Evolutionary conservation across 1,284 basidiomycete species (phyloP), one percentile per base, ranked within the genome.

Genomic region (Boletus mariae): DNA sequence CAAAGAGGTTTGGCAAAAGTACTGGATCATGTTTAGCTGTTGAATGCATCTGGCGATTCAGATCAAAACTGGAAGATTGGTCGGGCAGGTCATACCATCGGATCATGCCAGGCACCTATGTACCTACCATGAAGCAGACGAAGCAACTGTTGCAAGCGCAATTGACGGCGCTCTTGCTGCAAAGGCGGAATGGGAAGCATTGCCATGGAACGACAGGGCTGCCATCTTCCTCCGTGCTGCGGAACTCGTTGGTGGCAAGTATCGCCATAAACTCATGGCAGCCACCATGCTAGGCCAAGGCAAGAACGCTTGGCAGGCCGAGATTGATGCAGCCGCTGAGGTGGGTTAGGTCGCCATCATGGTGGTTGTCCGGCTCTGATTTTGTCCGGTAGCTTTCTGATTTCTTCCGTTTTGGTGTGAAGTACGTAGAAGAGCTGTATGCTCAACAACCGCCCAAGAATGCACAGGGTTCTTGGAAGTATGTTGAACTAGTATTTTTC

Each of bases 241-340:
- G 34, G 96, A 99, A 71, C 84, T 99, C 53, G 83, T 95, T 56
- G 87, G 91, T 62, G 88, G 88, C 57, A 98, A 98, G 80, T 98
- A 97, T 73, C 81, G 95, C 65, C 94, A 92, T 77, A 87, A 90
- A 75, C 79, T 99, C 51, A 83, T 98, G 76, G 97, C 97, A 31
- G 94, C 96, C 31, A 98, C 96, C 45, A 98, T 99, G 77, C 80
- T 99, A 44, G 96, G 96, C 12, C 96, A 99, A 76, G 96, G 97
- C 50, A 99, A 99, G 84, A 99, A 98, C 71, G 88, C 84, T 11
- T 99, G 96, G 96, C 96, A 99, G 75, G 97, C 96, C 23, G 96
- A 99, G 80, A 99, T 99, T 59, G 96, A 99, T 73, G 92, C 97
- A 49, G 96, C 94, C 28, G 96, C 97, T 15, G 96, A 98, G 85